These are phyloP conservation scores for Aspergillus awamori DNA, from an alignment of 2,329 filamentous ascomycete genomes.

Conservation along the genomic window DNA sequence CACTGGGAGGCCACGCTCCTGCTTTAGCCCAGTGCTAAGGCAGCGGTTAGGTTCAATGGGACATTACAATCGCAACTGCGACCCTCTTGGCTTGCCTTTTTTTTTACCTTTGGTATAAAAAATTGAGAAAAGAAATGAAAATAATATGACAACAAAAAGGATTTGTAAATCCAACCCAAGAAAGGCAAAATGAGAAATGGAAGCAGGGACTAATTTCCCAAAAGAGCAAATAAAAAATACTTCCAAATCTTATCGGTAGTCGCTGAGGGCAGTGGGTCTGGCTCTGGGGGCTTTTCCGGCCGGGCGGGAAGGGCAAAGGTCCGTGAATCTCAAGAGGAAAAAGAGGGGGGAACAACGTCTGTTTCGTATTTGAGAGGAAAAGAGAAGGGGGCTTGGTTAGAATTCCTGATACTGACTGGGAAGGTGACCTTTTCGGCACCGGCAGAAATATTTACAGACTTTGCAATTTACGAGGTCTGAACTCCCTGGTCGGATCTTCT, in stretches of 20 bases:
- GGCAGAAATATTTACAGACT: neutral
- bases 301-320: neutral
- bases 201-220: no score
- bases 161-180: no score
- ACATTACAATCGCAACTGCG: constrained; percentile 11
- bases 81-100: constrained; percentile 5
- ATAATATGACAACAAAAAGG: no score
- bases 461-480: neutral
- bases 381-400: neutral
- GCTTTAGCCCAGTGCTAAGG: constrained; percentile 8
- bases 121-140: no score
- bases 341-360: neutral
- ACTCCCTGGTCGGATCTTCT: neutral
- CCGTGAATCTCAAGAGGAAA: neutral
- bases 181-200: neutral
- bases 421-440: neutral
- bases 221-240: no score
- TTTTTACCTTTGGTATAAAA: no score
- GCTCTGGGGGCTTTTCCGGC: constrained; percentile 4
- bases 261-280: neutral
- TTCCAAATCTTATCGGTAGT: neutral
- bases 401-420: neutral
- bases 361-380: neutral
- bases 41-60: constrained; percentile 19
- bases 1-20: constrained; percentile 9